Evolutionary conservation across 2,329 filamentous ascomycete genomes (phyloP), one percentile per base, ranked within the genome.

Genomic region (Blastomyces parvus): DNA sequence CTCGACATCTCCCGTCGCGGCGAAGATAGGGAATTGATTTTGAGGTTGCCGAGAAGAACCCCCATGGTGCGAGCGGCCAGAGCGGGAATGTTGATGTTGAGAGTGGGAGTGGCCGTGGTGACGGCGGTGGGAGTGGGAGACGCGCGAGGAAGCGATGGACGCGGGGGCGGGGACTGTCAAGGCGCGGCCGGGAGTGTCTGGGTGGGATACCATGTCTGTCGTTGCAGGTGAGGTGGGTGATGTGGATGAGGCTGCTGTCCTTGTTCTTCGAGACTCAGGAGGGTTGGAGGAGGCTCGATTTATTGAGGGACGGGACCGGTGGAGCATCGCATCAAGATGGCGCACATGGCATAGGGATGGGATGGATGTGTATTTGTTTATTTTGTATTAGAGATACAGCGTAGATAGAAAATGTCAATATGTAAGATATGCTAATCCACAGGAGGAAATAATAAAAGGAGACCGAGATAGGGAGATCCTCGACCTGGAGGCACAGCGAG

Each of bases 21-120:
- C 87, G 76, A 97, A 97, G 72, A 95, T 80, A 27, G 93, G 93
- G 70, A 97, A 97, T 74, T 97, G 92, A 74, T 97, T 97, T 72
- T 89, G 88, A 52, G 89, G 84, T 30, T 85, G 78, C 71, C 88
- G 86, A 42, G 82, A 79, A 65, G 87, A 87, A 64, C 90, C 90
- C 70, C 88, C 85, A 73, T 94, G 89, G 58, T 90, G 94, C 66
- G 90, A 88, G 36, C 65, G 64, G 11, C 19, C 30, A 30, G 46
- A 40, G 60, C 65, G 62, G 73, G 88, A 88, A 71, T 91, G 89
- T 69, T 90, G 86, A 75, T 89, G 88, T 70, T 81, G 81, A 66
- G 86, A 82, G 67, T 87, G 82, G 33, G 81, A 81, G 62, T 80
- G 76, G 17, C 17, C 14, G 25, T 64, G 55, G n/a, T 58, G 58